Percentiles rank a stretch among this genome's conserved stretches.
Evolutionary conservation across 106 monocot genomes (phyloP).

Genomic region (Platanthera zijinensis): DNA sequence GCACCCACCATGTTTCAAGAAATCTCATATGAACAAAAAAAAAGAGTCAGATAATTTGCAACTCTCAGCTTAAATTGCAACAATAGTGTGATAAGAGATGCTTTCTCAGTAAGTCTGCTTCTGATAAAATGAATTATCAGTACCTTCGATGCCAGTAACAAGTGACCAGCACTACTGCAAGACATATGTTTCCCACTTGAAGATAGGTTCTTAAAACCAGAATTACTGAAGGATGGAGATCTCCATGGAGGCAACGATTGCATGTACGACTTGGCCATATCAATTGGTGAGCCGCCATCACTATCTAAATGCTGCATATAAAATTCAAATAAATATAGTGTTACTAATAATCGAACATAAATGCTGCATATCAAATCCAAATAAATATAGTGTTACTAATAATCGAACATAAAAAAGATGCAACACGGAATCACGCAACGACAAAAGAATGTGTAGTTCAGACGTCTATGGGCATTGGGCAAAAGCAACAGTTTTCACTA

Average conservation of each 20-base stretch:
- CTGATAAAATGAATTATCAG: not conserved
- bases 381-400: not conserved
- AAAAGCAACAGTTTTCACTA: no score
- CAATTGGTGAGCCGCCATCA: slow-evolving; percentile 38
- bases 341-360: not conserved
- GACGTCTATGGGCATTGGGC: no score
- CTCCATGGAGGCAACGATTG: slow-evolving; percentile 57
- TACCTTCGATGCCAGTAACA: slow-evolving; percentile 1
- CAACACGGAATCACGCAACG: no score
- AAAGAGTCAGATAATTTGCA: slow-evolving; percentile 1
- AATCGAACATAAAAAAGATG: not conserved
- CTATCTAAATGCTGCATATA: slow-evolving; percentile 26
- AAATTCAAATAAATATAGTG: not conserved
- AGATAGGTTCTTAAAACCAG: slow-evolving; percentile 16
- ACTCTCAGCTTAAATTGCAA: slow-evolving; percentile 13
- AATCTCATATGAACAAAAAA: not conserved
- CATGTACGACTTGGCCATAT: slow-evolving; percentile 67
- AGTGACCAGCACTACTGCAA: slow-evolving; percentile 6
- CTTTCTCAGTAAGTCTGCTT: slow-evolving; percentile 11
- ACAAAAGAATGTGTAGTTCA: no score
- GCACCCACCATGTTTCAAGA: not conserved
- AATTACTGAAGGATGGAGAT: slow-evolving; percentile 36
- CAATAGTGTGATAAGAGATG: not conserved
- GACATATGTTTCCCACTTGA: slow-evolving; percentile 10
- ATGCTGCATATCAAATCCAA: slow-evolving; percentile 23